A percentile compares a stretch with the other conserved stretches of the same genome.
These are phyloP conservation scores for Wickerhamiella hasegawae DNA, from an alignment of 805 yeast genomes.

Conservation along the genomic window DNA sequence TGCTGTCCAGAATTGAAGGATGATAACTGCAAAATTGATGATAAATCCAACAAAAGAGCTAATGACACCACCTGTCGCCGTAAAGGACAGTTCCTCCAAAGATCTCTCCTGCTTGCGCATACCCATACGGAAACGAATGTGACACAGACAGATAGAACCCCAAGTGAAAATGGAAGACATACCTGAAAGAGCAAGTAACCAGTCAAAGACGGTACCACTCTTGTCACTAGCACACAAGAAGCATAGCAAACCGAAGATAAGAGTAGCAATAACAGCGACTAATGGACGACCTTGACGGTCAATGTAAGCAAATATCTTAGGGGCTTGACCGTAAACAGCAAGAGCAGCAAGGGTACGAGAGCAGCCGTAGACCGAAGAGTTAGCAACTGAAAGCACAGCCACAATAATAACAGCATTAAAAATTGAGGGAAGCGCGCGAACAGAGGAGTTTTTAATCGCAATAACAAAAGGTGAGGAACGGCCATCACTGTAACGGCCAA, in stretches of 20 bases:
- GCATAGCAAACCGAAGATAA: slow-evolving; percentile 33
- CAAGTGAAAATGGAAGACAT: slow-evolving; percentile 16
- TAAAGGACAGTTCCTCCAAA: slow-evolving; percentile 40
- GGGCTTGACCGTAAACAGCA: slow-evolving; percentile 51
- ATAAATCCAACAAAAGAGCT: slow-evolving; percentile 43
- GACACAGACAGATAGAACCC: slow-evolving; percentile 10
- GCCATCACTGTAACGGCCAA: slow-evolving; percentile 38
- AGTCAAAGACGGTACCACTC: slow-evolving; percentile 15
- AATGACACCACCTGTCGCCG: slow-evolving; percentile 39
- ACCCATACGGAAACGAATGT: slow-evolving; percentile 30
- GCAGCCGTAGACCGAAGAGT: slow-evolving; percentile 50
- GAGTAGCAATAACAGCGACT: slow-evolving; percentile 33
- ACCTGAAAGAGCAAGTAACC: slow-evolving; percentile 17
- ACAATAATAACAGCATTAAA: slow-evolving; percentile 54
- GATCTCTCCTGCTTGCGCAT: slow-evolving; percentile 40
- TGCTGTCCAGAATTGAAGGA: slow-evolving; percentile 56
- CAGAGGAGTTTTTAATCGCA: slow-evolving; percentile 48
- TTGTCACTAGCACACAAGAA: slow-evolving; percentile 37
- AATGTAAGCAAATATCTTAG: slow-evolving; percentile 40
- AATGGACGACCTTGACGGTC: slow-evolving; percentile 61
- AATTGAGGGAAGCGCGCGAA: slow-evolving; percentile 48
- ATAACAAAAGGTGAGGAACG: slow-evolving; percentile 57
- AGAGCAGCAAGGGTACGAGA: slow-evolving; percentile 55
- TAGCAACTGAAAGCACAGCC: slow-evolving; percentile 56
- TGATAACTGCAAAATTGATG: slow-evolving; percentile 35